Evolutionary conservation across 768 basidiomycete genomes (phyloP).

Genomic region (Leucosporidium yakuticum): DNA sequence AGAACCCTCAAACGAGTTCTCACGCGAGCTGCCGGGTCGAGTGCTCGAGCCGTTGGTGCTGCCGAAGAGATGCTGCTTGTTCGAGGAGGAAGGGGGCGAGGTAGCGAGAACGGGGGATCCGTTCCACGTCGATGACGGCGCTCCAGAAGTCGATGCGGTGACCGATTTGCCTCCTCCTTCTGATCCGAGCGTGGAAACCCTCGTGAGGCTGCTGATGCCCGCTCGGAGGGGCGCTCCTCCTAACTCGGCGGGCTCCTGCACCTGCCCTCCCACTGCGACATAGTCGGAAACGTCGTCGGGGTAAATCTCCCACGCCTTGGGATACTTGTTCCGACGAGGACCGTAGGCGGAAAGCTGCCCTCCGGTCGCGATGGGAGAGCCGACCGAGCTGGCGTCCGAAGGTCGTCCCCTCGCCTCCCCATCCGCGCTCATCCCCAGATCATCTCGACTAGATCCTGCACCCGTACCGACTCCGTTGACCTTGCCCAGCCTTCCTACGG

Average conservation of each 20-base stretch:
- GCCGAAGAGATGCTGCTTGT: too few species aligned
- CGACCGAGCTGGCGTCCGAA: background rate
- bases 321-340: slow-evolving; percentile 8
- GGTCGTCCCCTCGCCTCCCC: background rate
- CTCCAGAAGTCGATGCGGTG: background rate
- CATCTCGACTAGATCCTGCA: background rate
- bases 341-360: background rate
- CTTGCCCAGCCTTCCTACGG: background rate
- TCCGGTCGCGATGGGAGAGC: too few species aligned
- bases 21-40: background rate
- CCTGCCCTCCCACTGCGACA: background rate
- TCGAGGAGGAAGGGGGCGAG: background rate
- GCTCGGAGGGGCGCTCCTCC: too few species aligned
- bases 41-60: too few species aligned
- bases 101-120: background rate
- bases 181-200: too few species aligned
- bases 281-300: slow-evolving; percentile 17
- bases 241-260: background rate
- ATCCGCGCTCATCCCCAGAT: background rate
- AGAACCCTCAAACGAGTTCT: slow-evolving; percentile 2
- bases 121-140: background rate
- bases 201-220: too few species aligned
- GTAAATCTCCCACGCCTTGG: slow-evolving; percentile 12
- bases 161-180: too few species aligned
- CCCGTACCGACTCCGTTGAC: background rate